Percentiles rank a stretch among this genome's conserved stretches.
These are phyloP conservation scores for Auxenochlorella pyrenoidosa DNA, from an alignment of 139 green algal genomes.

Conservation along the genomic window DNA sequence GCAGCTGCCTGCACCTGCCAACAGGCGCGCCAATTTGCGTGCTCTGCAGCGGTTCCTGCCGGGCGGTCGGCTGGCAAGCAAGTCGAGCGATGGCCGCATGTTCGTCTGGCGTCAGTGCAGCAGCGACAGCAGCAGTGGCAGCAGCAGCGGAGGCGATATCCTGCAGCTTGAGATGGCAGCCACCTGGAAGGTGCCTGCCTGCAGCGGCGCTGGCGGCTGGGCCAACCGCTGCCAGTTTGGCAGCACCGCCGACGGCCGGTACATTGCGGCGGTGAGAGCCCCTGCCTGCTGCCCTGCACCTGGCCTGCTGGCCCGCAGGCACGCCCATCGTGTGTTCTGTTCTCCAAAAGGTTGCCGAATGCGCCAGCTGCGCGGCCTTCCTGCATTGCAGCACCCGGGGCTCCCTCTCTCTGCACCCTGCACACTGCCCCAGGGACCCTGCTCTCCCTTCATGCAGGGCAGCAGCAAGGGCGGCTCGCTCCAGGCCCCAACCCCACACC, in stretches of 20 bases:
- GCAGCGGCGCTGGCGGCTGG: slow-evolving; percentile 22
- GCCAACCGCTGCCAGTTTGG: slow-evolving; percentile 54
- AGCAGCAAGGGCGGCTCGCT: too few species aligned
- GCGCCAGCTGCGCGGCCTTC: too few species aligned
- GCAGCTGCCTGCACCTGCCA: not conserved
- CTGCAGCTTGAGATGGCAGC: slow-evolving; percentile 10
- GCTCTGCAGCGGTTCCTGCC: slow-evolving; percentile 51
- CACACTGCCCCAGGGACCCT: too few species aligned
- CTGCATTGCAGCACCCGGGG: too few species aligned
- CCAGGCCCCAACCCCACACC: too few species aligned
- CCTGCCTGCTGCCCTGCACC: not conserved
- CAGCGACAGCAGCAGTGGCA: not conserved
- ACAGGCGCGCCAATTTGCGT: not conserved
- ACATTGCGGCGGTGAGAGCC: slow-evolving; percentile 45
- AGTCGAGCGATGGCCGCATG: slow-evolving; percentile 69
- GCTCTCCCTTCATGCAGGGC: too few species aligned
- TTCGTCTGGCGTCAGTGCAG: slow-evolving; percentile 50
- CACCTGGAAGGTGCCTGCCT: slow-evolving; percentile 59
- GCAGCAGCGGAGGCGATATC: not conserved
- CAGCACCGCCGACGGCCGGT: slow-evolving; percentile 52
- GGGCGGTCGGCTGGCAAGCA: slow-evolving; percentile 48
- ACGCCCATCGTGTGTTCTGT: too few species aligned
- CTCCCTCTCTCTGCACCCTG: too few species aligned
- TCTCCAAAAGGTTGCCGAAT: too few species aligned
- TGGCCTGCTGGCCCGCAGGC: too few species aligned